phyloP scores from a whole-genome alignment of 345 rosid genomes.

The Toxicodendron radicans region DNA sequence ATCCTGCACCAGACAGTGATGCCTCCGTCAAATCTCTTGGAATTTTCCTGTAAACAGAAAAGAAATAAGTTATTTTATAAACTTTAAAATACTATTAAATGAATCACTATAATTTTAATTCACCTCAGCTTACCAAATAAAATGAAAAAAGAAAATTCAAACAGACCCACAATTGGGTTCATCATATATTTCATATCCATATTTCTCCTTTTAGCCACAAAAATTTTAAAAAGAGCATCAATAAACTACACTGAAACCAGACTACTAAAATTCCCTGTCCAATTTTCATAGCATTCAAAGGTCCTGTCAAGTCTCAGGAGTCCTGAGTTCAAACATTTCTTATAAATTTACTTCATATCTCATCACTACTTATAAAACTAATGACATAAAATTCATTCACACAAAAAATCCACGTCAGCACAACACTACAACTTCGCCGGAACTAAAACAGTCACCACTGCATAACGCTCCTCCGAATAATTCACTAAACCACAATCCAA shows the following conservation, averaged over 20 bases:
- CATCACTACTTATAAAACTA: not conserved
- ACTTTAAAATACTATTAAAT: not conserved
- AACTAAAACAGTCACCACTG: not conserved
- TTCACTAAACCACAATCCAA: not conserved
- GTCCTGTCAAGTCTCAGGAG: not conserved
- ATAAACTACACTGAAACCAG: not conserved
- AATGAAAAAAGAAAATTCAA: not conserved
- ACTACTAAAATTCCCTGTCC: not conserved
- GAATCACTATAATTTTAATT: not conserved
- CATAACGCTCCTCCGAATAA: not conserved
- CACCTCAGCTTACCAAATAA: not conserved
- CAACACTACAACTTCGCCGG: too few species aligned
- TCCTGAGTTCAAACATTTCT: not conserved
- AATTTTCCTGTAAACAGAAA: slow-evolving; percentile 69
- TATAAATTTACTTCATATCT: not conserved
- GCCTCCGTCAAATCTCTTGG: slow-evolving; percentile 99
- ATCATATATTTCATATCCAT: not conserved
- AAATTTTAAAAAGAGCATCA: not conserved
- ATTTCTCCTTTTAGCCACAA: not conserved
- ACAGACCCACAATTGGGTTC: not conserved
- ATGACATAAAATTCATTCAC: not conserved
- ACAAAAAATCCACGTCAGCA: not conserved
- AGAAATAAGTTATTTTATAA: slow-evolving; percentile 2
- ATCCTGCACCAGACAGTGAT: slow-evolving; percentile 91
- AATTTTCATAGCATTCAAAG: not conserved